Percentiles rank a stretch among this genome's conserved stretches.
These are phyloP conservation scores for Dactylellina drechsleri DNA, from an alignment of 2,329 filamentous ascomycete species.

Conservation along the genomic window DNA sequence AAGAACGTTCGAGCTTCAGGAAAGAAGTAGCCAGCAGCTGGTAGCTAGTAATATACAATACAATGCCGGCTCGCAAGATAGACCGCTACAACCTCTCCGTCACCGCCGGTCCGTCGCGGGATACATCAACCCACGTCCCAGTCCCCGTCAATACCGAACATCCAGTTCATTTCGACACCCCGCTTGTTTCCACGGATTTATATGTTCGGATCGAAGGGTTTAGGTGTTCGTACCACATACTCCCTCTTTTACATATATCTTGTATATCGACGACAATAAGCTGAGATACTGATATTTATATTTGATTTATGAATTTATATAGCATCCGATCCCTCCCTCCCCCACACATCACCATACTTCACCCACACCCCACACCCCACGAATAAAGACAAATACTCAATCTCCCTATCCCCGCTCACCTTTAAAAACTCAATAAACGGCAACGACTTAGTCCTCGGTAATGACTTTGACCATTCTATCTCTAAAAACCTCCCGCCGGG, in stretches of 20 bases:
- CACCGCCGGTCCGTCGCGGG: constrained; percentile 49
- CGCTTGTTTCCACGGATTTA: constrained; percentile 31
- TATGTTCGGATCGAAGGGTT: constrained; percentile 43
- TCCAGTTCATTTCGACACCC: constrained; percentile 38
- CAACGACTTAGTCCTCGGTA: constrained; percentile 85
- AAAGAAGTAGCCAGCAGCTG: too few relatives aligned
- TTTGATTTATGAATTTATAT: not conserved
- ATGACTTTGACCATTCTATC: constrained; percentile 93
- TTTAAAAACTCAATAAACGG: constrained; percentile 68
- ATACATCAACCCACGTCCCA: constrained; percentile 32
- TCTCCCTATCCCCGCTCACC: constrained; percentile 34
- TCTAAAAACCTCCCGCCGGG: constrained; percentile 85
- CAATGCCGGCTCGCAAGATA: constrained; percentile 30
- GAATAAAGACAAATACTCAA: constrained; percentile 50
- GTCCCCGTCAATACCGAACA: constrained; percentile 49
- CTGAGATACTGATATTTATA: not conserved
- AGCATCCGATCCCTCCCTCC: constrained; percentile 12
- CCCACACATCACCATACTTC: constrained; percentile 42
- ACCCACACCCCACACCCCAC: constrained; percentile 20
- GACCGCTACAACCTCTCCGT: constrained; percentile 37
- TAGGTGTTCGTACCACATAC: constrained; percentile 23
- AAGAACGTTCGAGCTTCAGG: too few relatives aligned
- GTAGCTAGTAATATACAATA: not conserved
- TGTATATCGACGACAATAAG: not conserved
- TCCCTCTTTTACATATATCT: not conserved